phyloP scores from a whole-genome alignment of 768 basidiomycete species.

The Dioszegia aurantiaca region DNA sequence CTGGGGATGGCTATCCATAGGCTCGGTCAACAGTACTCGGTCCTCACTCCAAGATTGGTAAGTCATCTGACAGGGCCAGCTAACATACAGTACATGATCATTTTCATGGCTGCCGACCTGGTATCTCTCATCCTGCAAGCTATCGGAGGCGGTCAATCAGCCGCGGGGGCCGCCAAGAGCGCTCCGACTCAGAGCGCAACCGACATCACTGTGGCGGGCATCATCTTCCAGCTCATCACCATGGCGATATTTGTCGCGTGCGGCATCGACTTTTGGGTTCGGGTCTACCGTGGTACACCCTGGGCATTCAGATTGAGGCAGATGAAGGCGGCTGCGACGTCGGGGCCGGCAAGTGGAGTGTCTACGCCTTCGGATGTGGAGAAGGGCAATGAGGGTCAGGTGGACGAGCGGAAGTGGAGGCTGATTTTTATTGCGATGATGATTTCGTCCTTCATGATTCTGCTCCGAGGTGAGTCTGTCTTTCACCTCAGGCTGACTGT shows the following conservation, averaged over 20 bases:
- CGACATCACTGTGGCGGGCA: slow-evolving; percentile 52
- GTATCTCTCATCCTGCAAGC: slow-evolving; percentile 50
- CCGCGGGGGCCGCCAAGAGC: slow-evolving; percentile 28
- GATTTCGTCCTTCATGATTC: slow-evolving; percentile 29
- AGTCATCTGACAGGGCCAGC: slow-evolving; percentile 1
- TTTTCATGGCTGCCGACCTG: slow-evolving; percentile 47
- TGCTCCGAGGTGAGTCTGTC: slow-evolving; percentile 24
- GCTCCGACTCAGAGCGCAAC: slow-evolving; percentile 39
- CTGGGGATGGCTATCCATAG: slow-evolving; percentile 47
- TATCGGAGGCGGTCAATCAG: slow-evolving; percentile 45
- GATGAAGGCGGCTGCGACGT: slow-evolving; percentile 1
- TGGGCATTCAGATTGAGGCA: slow-evolving; percentile 28
- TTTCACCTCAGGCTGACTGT: neutral
- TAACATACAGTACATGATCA: slow-evolving; percentile 37
- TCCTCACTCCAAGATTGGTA: slow-evolving; percentile 25
- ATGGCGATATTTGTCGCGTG: slow-evolving; percentile 46
- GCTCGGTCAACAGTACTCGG: slow-evolving; percentile 39
- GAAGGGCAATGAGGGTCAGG: slow-evolving; percentile 6
- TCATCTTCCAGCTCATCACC: slow-evolving; percentile 48
- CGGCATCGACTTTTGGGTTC: slow-evolving; percentile 45
- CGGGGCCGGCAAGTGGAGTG: neutral
- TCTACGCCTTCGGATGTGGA: neutral
- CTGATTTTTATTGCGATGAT: slow-evolving; percentile 18
- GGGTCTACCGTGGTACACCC: slow-evolving; percentile 21
- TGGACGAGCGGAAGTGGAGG: slow-evolving; percentile 29